These are phyloP conservation scores for Onygena corvina DNA, from an alignment of 2,329 filamentous ascomycete species.

Conservation along the genomic window DNA sequence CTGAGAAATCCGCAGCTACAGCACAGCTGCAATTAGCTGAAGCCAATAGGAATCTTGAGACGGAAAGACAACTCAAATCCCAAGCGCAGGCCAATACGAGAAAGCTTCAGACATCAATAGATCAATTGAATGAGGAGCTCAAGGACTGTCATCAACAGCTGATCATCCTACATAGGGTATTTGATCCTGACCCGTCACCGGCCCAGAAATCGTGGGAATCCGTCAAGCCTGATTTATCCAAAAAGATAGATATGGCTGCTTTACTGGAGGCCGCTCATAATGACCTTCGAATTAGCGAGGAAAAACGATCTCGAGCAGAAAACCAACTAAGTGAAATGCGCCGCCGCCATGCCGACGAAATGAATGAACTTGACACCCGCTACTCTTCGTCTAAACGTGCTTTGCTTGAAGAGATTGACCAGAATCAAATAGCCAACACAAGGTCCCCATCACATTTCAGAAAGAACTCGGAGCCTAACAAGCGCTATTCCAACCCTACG, in stretches of 20 bases:
- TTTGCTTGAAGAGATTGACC: constrained; percentile 74
- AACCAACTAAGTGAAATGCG: constrained; percentile 68
- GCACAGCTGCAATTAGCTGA: constrained; percentile 76
- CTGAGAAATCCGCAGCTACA: constrained; percentile 74
- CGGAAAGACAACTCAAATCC: constrained; percentile 69
- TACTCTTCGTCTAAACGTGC: constrained; percentile 56
- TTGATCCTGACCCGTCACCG: constrained; percentile 62
- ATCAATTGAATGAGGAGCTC: constrained; percentile 68
- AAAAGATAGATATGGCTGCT: constrained; percentile 63
- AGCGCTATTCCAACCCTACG: constrained; percentile 59
- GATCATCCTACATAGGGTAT: constrained; percentile 69
- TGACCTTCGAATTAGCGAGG: constrained; percentile 69
- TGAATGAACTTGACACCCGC: constrained; percentile 51
- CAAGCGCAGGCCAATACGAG: constrained; percentile 80
- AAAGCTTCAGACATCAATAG: constrained; percentile 65
- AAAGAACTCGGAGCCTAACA: constrained; percentile 46
- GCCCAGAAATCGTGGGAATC: constrained; percentile 56
- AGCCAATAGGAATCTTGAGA: constrained; percentile 77
- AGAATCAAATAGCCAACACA: constrained; percentile 60
- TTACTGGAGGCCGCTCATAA: constrained; percentile 83
- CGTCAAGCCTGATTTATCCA: constrained; percentile 55
- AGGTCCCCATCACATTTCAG: constrained; percentile 63
- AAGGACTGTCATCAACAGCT: constrained; percentile 68
- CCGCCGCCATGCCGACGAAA: constrained; percentile 57
- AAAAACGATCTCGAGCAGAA: constrained; percentile 71